Evolutionary conservation across 305 asterid species (phyloP), one percentile per base, ranked within the genome.

Genomic region (Stenogyne calaminthoides): DNA sequence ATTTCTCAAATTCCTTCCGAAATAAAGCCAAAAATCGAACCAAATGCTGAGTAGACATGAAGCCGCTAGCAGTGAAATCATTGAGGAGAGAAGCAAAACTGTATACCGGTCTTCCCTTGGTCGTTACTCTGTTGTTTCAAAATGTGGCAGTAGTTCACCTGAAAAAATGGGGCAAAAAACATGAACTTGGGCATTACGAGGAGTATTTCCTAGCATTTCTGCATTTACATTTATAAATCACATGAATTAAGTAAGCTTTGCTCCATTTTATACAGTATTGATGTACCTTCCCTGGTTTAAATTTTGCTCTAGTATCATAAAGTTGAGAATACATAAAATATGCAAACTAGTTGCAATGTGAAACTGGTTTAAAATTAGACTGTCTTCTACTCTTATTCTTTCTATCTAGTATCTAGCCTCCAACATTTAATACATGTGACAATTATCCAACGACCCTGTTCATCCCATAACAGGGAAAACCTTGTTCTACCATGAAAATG

Each of bases 91-190:
- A 92, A 92, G 91, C 87, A 79, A 78, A 92, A 92, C 66, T 90
- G 98, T 67, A 92, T 62, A 16, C 98, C 98, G 47, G 84, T 84
- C 88, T 83, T 87, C 78, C 96, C 99, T 27, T 82, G 87, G 64
- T 95, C 99, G 27, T 85, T 89, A 78, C 78, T 94, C 10, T 75
- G 88, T 79, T 90, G 91, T 82, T 87, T 90, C 91, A 95, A 75
- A 51, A 95, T 82, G 82, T 89, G 70, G 91, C 94, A 88, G 84
- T 88, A 89, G 84, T 95, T 95, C n/a, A 89, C 91, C 99, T 95
- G 87, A 10, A 39, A 54, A 37, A 8, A 19, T 10, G 1, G 9
- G 18, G 36, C 2, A 19, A 56, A 29, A 58, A 59, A 6, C 4
- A 27, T 32, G n/a, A 20, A 29, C 56, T 66, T 27, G 7, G 25